A percentile compares a stretch with the other conserved stretches of the same genome.
These are phyloP conservation scores for Myrica gale DNA, from an alignment of 306 rosid species.

Conservation along the genomic window DNA sequence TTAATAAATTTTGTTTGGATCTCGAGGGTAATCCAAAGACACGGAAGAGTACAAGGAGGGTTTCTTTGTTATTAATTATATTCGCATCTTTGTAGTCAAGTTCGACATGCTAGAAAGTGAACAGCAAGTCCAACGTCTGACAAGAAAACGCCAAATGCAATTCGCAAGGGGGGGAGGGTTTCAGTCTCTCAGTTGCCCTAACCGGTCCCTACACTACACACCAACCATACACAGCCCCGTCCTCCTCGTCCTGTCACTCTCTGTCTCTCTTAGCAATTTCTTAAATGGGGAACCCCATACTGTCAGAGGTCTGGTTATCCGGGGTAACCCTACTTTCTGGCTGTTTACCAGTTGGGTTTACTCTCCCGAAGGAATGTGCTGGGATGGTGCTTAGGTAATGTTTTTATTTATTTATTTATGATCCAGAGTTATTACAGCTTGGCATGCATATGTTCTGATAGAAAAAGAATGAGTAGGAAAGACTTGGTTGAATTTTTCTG, in stretches of 20 bases:
- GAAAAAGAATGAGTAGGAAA: too few relatives aligned
- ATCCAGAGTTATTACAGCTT: too few relatives aligned
- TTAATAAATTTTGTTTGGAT: not conserved
- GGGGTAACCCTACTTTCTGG: not conserved
- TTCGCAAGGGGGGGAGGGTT: constrained; percentile 14
- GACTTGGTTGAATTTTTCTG: too few relatives aligned
- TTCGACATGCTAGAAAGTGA: not conserved
- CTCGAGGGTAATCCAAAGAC: not conserved
- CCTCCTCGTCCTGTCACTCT: constrained; percentile 32
- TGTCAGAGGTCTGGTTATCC: not conserved
- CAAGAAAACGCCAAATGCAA: constrained; percentile 53
- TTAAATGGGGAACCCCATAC: not conserved
- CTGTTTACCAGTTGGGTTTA: not conserved
- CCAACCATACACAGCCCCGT: constrained; percentile 11
- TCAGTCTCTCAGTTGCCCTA: not conserved
- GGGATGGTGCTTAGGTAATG: too few relatives aligned
- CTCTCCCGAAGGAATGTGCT: too few relatives aligned
- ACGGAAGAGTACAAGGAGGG: not conserved
- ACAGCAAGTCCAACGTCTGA: constrained; percentile 40
- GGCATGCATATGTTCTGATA: too few relatives aligned
- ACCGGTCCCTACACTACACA: constrained; percentile 2
- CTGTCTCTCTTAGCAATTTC: constrained; percentile 7
- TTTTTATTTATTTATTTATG: too few relatives aligned
- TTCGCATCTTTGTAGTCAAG: not conserved
- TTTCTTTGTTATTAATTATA: not conserved